Conservation (phyloP, 768 basidiomycete genomes). For the Hysterangium stoloniferum region DNA sequence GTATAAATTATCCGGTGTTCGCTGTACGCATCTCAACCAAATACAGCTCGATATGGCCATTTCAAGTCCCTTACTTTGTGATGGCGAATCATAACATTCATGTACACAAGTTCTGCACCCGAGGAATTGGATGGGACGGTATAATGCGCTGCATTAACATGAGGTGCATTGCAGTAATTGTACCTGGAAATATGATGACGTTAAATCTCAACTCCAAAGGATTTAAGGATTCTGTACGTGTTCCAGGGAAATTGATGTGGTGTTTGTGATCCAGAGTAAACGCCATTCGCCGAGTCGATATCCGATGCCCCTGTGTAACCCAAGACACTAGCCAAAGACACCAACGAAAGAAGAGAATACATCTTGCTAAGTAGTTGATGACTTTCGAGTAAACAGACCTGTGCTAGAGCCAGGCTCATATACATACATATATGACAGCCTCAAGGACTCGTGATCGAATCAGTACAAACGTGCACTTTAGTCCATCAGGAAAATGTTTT, state of each 20-base stretch:
- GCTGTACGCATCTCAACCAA: slow-evolving; percentile 20
- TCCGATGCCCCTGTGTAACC: background rate
- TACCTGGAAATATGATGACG: slow-evolving; percentile 18
- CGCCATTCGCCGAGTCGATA: slow-evolving; percentile 22
- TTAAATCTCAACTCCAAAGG: too few relatives aligned
- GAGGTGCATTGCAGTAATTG: slow-evolving; percentile 47
- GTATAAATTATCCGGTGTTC: slow-evolving; percentile 43
- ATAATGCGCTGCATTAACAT: slow-evolving; percentile 35
- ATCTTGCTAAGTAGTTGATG: too few relatives aligned
- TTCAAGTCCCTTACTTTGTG: slow-evolving; percentile 32
- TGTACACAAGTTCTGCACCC: slow-evolving; percentile 29
- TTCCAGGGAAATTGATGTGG: slow-evolving; percentile 36
- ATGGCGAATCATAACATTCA: slow-evolving; percentile 38
- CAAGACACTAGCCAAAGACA: too few relatives aligned
- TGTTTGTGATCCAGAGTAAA: slow-evolving; percentile 39
- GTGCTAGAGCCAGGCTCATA: too few relatives aligned
- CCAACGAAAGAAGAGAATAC: too few relatives aligned
- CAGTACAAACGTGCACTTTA: too few relatives aligned
- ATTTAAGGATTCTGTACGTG: slow-evolving; percentile 19
- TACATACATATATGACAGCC: too few relatives aligned
- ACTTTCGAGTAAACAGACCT: too few relatives aligned
- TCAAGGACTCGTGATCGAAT: too few relatives aligned
- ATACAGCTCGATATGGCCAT: background rate
- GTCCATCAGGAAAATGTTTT: too few relatives aligned
- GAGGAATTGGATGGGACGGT: slow-evolving; percentile 18